Evolutionary conservation across 441 rosid species (phyloP), one percentile per base, ranked within the genome.

Genomic region (Euphorbia neoarborescens): DNA sequence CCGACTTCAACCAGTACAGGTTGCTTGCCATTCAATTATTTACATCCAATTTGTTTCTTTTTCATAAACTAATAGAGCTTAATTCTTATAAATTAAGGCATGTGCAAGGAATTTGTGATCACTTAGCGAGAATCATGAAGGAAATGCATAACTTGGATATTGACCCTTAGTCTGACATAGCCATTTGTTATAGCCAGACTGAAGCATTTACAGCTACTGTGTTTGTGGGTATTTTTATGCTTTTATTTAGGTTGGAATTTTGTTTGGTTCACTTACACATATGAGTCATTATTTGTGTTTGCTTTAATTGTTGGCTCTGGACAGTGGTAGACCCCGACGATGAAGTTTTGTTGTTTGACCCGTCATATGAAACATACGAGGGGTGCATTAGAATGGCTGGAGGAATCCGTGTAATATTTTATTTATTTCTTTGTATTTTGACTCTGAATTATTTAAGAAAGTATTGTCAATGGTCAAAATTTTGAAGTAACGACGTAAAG

Each of bases 101-200:
- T 24, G 91, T 87, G 66, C 89, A 85, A 75, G 91, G 88, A 75
- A 78, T 87, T n/a, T 85, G 91, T 72, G 91, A 82, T 28, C 79
- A 73, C n/a, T 66, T 87, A 74, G 84, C 82, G 40, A 60, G 14
- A 61, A 75, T 11, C 44, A 69, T 58, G 83, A 78, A 80, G 80
- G 79, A 58, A 65, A 76, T 68, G 77, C 80, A 84, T 37, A 85
- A 83, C 51, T 71, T 84, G 3, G 77, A 79, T 37, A 69, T 86
- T 42, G 82, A 86, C 56, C 92, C 92, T 15, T 42, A 56, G 12
- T 82, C 82, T 20, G 88, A 86, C 74, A 73, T 86, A n/a, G 86
- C 85, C 53, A 78, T 88, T 74, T 84, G 87, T 68, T 88, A 88
- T 62, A 89, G 92, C 64, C 87, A 86, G 80, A 79, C 88, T 13